Evolutionary conservation across 768 basidiomycete species (phyloP).

Genomic region (Tulasnella sp.): DNA sequence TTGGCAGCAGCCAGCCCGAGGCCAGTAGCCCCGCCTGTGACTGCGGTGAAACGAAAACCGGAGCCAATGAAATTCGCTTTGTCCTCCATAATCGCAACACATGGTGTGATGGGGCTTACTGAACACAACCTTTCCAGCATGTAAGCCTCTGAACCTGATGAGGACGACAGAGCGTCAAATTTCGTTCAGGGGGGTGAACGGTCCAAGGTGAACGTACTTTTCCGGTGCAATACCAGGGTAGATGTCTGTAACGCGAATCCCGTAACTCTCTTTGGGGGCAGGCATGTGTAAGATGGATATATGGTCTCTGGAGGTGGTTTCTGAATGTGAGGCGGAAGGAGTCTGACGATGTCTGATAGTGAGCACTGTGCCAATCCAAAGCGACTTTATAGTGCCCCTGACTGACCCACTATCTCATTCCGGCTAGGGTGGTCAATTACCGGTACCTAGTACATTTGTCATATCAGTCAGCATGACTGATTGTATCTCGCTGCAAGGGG

Average conservation of each 20-base stretch:
- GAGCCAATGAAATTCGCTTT: background rate
- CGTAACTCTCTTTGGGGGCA: background rate
- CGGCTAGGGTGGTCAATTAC: too few species aligned
- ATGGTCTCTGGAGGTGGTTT: too few species aligned
- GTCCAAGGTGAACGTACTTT: conserved; percentile 13
- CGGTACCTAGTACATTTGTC: too few species aligned
- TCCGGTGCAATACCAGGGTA: conserved; percentile 26
- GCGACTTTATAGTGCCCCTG: too few species aligned
- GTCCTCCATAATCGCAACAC: too few species aligned
- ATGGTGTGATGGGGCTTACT: background rate
- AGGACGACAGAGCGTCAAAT: background rate
- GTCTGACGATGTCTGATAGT: too few species aligned
- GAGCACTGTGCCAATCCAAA: too few species aligned
- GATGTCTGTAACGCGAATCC: conserved; percentile 19
- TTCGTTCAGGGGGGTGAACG: background rate
- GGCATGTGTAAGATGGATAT: too few species aligned
- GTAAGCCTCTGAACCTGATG: conserved; percentile 9
- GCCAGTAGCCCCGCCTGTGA: conserved; percentile 24
- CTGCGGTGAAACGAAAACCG: background rate
- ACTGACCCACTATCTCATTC: too few species aligned
- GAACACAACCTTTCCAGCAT: conserved; percentile 25
- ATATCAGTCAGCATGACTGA: too few species aligned
- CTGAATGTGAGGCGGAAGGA: too few species aligned
- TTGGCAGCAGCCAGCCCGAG: conserved; percentile 25
- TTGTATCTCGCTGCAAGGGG: too few species aligned